A percentile compares a stretch with the other conserved stretches of the same genome.
Conservation (phyloP, 768 basidiomycete species). For the Leccinum imitatum region DNA sequence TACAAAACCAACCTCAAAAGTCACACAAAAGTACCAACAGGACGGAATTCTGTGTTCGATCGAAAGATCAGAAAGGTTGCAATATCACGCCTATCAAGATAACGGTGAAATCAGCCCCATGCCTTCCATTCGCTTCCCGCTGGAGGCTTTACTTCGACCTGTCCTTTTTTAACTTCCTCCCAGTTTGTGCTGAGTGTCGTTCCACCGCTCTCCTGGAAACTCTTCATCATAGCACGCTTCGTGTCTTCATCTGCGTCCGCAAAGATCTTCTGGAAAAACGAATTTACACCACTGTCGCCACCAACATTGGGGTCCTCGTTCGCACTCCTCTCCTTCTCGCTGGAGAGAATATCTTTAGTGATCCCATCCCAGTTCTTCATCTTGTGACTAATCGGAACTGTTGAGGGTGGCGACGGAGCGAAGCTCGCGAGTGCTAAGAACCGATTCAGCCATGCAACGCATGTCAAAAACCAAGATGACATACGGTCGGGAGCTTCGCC, state of each 20-base stretch:
- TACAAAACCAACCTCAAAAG: not conserved
- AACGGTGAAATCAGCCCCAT: slow-evolving; percentile 47
- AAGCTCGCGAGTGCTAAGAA: slow-evolving; percentile 18
- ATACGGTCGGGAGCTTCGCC: slow-evolving; percentile 77
- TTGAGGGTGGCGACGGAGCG: slow-evolving; percentile 35
- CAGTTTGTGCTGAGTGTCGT: slow-evolving; percentile 96
- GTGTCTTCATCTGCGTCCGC: slow-evolving; percentile 90
- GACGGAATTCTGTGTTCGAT: not conserved
- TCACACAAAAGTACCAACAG: not conserved
- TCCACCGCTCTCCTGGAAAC: slow-evolving; percentile 91
- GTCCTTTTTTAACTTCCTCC: slow-evolving; percentile 75
- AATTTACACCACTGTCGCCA: slow-evolving; percentile 83
- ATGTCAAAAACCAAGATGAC: slow-evolving; percentile 27
- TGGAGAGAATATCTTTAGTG: slow-evolving; percentile 60
- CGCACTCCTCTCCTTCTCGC: slow-evolving; percentile 66
- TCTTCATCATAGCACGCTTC: slow-evolving; percentile 96
- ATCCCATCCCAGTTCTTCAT: slow-evolving; percentile 91
- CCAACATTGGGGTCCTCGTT: slow-evolving; percentile 88
- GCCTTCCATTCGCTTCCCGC: slow-evolving; percentile 81
- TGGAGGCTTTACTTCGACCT: slow-evolving; percentile 80
- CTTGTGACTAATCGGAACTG: slow-evolving; percentile 37
- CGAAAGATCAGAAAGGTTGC: not conserved
- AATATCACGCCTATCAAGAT: not conserved
- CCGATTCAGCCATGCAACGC: not conserved
- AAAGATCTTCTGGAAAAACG: slow-evolving; percentile 91